A percentile compares a stretch with the other conserved stretches of the same genome.
Conservation (phyloP, 768 basidiomycete species). For the Leccinum aurantiacum region DNA sequence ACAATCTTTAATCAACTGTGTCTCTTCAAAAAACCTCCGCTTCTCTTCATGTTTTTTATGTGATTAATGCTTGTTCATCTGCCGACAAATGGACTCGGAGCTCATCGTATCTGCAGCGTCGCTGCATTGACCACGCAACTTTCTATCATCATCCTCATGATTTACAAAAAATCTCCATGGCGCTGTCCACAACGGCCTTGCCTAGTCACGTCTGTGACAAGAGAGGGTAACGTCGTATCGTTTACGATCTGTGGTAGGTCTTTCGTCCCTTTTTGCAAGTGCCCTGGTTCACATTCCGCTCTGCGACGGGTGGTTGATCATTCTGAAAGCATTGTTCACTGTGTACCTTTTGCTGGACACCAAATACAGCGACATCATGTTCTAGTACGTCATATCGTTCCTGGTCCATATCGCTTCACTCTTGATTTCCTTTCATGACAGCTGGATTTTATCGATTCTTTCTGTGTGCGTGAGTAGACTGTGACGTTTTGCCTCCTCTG, state of each 20-base stretch:
- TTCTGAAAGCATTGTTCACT: conserved; percentile 4
- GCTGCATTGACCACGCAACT: conserved; percentile 4
- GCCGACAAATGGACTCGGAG: not conserved
- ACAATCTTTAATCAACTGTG: conserved; percentile 8
- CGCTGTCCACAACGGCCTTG: not conserved
- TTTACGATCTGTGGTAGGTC: conserved; percentile 6
- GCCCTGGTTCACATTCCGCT: not conserved
- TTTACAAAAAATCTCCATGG: conserved; percentile 2
- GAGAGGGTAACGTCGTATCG: conserved; percentile 4
- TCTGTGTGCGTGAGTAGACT: conserved; percentile 9
- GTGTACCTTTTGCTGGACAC: conserved; percentile 9
- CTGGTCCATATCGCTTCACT: not conserved
- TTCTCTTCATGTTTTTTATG: conserved; percentile 6
- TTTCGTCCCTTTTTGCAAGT: not conserved
- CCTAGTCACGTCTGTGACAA: conserved; percentile 1
- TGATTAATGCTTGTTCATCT: not conserved
- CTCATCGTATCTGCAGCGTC: not conserved
- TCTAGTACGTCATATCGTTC: conserved; percentile 9
- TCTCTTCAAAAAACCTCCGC: conserved; percentile 4
- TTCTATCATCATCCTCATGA: conserved; percentile 3
- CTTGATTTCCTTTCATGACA: not conserved
- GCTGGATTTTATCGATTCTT: conserved; percentile 8
- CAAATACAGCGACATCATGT: conserved; percentile 8
- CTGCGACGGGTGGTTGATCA: not conserved
- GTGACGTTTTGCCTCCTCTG: not conserved